Evolutionary conservation across 2,329 filamentous ascomycete genomes (phyloP).

Genomic region (Botrytis paeoniae): DNA sequence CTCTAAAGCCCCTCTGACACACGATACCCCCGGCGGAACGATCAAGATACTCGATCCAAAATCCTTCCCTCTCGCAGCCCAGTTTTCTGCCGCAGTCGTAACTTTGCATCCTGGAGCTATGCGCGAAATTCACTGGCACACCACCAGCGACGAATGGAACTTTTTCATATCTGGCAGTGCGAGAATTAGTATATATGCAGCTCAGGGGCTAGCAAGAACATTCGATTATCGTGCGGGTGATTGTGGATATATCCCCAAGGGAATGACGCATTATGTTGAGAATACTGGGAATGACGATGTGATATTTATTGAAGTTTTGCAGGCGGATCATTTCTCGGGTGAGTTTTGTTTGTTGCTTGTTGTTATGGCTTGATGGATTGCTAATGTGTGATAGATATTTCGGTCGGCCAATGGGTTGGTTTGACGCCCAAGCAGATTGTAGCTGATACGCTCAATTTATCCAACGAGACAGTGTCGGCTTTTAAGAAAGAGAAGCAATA

Average conservation of each 20-base stretch:
- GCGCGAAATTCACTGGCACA: slow-evolving; percentile 67
- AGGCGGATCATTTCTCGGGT: slow-evolving; percentile 59
- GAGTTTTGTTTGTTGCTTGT: not conserved
- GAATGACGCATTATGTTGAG: slow-evolving; percentile 80
- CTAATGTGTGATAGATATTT: slow-evolving; percentile 39
- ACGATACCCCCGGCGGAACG: slow-evolving; percentile 66
- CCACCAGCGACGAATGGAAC: slow-evolving; percentile 75
- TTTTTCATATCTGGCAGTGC: slow-evolving; percentile 73
- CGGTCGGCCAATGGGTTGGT: slow-evolving; percentile 47
- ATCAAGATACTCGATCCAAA: slow-evolving; percentile 74
- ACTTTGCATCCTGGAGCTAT: slow-evolving; percentile 57
- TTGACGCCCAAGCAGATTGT: slow-evolving; percentile 56
- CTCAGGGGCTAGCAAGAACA: slow-evolving; percentile 65
- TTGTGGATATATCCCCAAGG: slow-evolving; percentile 71
- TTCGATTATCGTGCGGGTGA: slow-evolving; percentile 76
- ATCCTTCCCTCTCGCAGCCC: slow-evolving; percentile 72
- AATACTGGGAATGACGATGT: slow-evolving; percentile 74
- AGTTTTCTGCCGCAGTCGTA: slow-evolving; percentile 69
- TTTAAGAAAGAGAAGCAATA: slow-evolving; percentile 47
- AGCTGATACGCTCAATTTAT: slow-evolving; percentile 51
- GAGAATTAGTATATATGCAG: slow-evolving; percentile 70
- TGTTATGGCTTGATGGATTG: not conserved
- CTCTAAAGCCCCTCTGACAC: slow-evolving; percentile 63
- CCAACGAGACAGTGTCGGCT: slow-evolving; percentile 40
- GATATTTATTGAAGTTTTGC: slow-evolving; percentile 74